Base-by-base conservation (phyloP, 75 land plant species). In the Ceratopteris richardii region DNA sequence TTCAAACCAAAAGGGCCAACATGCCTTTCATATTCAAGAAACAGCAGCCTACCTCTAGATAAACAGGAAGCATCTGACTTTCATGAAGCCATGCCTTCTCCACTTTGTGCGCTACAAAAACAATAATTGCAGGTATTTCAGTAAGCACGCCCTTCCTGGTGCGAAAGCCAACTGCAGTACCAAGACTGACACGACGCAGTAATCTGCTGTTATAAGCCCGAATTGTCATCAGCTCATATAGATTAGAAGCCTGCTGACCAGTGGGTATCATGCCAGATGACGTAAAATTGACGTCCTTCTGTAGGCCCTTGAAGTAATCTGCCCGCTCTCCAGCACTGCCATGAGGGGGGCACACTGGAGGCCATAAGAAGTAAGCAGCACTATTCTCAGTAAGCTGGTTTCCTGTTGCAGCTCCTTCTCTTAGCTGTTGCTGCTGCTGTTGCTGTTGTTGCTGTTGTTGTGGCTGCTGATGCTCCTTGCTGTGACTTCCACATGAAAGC, bases 41-140 rank as follows among this genome's bases (percentile, higher is more conserved):
- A n/a, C n/a, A n/a, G n/a, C n/a, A n/a, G n/a, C 37, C 17, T 46
- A 46, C 50, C 50, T 46, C 50, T 6, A 46, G 50, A 21, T 46
- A 14, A 44, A 47, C 27, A 11, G 63, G 63, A 14, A 61, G 63
- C 27, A 20, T 42, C 54, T 61, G 55, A 42, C n/a, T 43, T 20
- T 61, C 63, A 26, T 37, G 54, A 61, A 61, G 63, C 63, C 63
- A 61, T 10, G 22, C 44, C 26, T 61, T 61, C 7, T 61, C 51
- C 4, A 61, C 63, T 25, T 61, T 61, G 27, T 28, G 48, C 9
- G 63, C 63, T 9, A 61, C 50, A 14, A 46, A 46, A 4, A 46
- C 50, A 46, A 46, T 46, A 14, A 46, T 46, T n/a, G 50, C 50
- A 19, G 63, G 63, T 6, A 61, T 61, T 20, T 61, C 43, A 25